Evolutionary conservation across 1,139 yeast genomes (phyloP), one percentile per base, ranked within the genome.

Genomic region (Debaryomyces robertsiae): DNA sequence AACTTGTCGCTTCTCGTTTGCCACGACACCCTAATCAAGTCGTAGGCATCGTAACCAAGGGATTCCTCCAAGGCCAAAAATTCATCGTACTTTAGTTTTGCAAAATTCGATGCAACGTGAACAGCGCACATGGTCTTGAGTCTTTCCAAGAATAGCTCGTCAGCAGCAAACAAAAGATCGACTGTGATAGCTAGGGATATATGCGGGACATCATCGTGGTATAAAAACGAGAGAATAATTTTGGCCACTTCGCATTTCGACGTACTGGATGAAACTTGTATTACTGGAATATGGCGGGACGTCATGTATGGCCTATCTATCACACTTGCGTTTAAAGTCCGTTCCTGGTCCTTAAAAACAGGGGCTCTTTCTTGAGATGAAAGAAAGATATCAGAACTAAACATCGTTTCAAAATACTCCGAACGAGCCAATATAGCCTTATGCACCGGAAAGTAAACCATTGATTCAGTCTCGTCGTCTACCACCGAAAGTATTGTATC

Each of bases 91-190:
- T 53, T 47, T 24, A 60, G 54, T 38, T 42, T 49, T 32, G 46
- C 42, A 42, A 61, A 65, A 33, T 41, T 61, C 38, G 77, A 72
- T 0, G 85, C 75, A 30, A 85, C 67, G 2, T 74, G 65, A 3
- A 82, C 77, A 0, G 89, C 82, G 37, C 89, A 83, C 64, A 81
- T 67, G 1, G 82, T 73, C 57, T 84, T 85, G 41, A 86, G 66
- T 38, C 84, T 63, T 22, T 83, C 90, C 25, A 82, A 64, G 32
- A 82, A 60, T 29, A 86, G 58, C 43, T 80, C 75, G 53, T 85
- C 89, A 0, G 89, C 86, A 3, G 80, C 69, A 42, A 68, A 65
- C 4, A 86, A 57, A 3, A 82, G 69, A 35, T 82, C 89, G 23
- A 82, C 56, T 0, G 85, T 77, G 32, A 65, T 50, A 2, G 63